Evolutionary conservation across 75 land plant genomes (phyloP).

Genomic region (Sequoiadendron giganteum): DNA sequence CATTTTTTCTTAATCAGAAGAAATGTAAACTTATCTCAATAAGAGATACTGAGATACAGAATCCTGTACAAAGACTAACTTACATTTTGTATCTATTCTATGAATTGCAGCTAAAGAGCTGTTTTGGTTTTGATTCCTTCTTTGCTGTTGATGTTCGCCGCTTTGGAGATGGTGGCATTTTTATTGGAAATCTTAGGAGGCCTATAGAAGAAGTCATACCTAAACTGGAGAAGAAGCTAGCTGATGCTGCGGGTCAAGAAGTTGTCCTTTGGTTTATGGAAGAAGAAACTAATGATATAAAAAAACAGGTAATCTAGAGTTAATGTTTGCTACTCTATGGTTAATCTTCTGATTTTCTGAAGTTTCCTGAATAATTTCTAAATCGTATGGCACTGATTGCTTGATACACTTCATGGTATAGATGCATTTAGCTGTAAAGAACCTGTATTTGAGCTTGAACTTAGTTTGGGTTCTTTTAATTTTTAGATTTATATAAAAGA

Average conservation of each 20-base stretch:
- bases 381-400: background rate
- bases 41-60: background rate
- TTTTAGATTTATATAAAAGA: background rate
- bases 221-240: constrained; percentile 75
- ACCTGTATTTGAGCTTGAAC: background rate
- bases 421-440: background rate
- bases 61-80: background rate
- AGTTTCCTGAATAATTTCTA: background rate
- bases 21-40: background rate
- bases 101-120: constrained; percentile 69
- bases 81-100: constrained; percentile 11
- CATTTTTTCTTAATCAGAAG: no score
- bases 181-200: constrained; percentile 89
- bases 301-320: constrained; percentile 67
- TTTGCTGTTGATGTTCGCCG: constrained; percentile 91
- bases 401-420: background rate
- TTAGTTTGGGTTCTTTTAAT: background rate
- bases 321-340: background rate
- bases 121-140: constrained; percentile 92
- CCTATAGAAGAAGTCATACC: constrained; percentile 92
- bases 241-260: constrained; percentile 88
- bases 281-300: constrained; percentile 63
- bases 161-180: constrained; percentile 98
- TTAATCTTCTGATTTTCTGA: background rate
- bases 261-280: constrained; percentile 97